Evolutionary conservation across 192 early-diverging fungal species (phyloP), one percentile per base, ranked within the genome.

Genomic region (Podila clonocystis): DNA sequence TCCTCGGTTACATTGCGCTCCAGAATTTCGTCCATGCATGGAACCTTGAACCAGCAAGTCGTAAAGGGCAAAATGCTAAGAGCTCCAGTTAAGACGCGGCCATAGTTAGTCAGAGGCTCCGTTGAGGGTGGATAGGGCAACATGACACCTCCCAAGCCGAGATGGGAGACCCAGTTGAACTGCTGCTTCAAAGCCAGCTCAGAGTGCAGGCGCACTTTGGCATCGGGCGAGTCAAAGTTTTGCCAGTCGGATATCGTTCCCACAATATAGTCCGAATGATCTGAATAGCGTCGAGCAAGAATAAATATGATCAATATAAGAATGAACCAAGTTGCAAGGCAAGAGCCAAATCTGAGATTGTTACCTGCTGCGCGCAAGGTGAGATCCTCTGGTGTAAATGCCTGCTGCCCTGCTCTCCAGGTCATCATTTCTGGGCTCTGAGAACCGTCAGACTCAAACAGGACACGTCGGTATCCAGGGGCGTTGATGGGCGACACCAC

Each of bases 151-250:
- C 84, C 66, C 9, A 95, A 50, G 2, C 93, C 92, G 28, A 96
- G 65, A 82, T 96, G 93, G 11, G 87, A 67, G 0, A 87, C 90
- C 93, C 92, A 96, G 12, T 90, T 83, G 20, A 90, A 68, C 82
- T 95, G 87, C 67, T 90, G 88, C 33, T 85, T 85, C 45, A 90
- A 68, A 19, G 87, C 90, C 68, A 90, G 58, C 82, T 92, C 91
- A 11, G 91, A 90, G 70, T 88, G 88, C 36, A 84, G 82, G 33
- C 88, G 76, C 4, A 87, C 71, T 34, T 68, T 65, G n/a, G 50
- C 31, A 61, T 87, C 85, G 1, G 58, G 5, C 3, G 87, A 85
- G 64, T 92, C 90, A 36, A 91, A 83, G 65, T 86, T 67, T 30
- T 88, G 82, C 90, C 90, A 92, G 9, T 83, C 72, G 3, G 91